Conservation (phyloP, 345 rosid species). For the Eucalyptus sideroxylon region DNA sequence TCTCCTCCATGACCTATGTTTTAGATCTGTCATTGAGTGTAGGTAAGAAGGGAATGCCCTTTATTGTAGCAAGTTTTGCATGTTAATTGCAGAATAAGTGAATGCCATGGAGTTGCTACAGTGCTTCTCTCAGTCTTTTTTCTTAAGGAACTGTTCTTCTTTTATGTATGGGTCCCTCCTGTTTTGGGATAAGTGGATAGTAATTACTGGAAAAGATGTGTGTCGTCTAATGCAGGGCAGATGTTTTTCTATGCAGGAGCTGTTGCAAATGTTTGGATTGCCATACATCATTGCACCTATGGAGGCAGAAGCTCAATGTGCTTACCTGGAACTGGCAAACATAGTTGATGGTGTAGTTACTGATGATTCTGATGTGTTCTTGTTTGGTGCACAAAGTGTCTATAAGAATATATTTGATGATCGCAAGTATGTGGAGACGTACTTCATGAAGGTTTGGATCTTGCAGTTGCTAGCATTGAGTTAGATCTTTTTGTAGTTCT, state of each 20-base stretch:
- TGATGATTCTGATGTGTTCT: constrained; percentile 92
- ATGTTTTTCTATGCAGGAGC: constrained; percentile 42
- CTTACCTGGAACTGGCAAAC: constrained; percentile 73
- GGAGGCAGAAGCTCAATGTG: constrained; percentile 99
- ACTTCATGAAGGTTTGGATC: constrained; percentile 67
- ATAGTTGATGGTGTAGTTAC: constrained; percentile 95
- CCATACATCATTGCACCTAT: constrained; percentile 95
- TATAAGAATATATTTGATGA: constrained; percentile 97
- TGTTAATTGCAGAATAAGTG: not conserved
- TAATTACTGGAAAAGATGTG: not conserved
- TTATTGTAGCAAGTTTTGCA: not conserved
- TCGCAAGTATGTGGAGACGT: constrained; percentile 95
- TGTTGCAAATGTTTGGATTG: constrained; percentile 94
- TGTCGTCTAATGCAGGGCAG: not conserved
- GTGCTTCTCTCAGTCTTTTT: not conserved
- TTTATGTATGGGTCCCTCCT: not conserved
- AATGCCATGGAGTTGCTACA: not conserved
- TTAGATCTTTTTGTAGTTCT: not conserved
- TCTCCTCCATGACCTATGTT: not conserved
- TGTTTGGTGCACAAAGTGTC: constrained; percentile 85
- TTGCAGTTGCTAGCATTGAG: not conserved
- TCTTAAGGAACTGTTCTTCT: not conserved
- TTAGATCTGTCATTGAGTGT: not conserved
- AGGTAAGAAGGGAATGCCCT: not conserved
- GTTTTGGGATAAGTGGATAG: not conserved